Percentiles rank a stretch among this genome's conserved stretches.
These are phyloP conservation scores for Xylariaceae sp. DNA, from an alignment of 2,329 filamentous ascomycete species.

Conservation along the genomic window DNA sequence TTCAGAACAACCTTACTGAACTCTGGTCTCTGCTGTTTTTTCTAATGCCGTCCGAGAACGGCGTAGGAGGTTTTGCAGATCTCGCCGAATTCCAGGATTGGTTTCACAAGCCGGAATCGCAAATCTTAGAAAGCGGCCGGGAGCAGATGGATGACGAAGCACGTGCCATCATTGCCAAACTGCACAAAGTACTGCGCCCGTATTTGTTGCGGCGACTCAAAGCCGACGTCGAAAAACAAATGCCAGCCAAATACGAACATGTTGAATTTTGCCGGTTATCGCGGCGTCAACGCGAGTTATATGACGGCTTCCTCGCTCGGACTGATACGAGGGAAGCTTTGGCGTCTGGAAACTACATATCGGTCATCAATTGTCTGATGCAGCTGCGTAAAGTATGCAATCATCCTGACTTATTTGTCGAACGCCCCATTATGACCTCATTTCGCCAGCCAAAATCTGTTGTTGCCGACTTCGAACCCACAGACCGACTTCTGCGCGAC, in stretches of 20 bases:
- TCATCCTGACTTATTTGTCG: conserved; percentile 94
- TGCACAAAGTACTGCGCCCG: conserved; percentile 90
- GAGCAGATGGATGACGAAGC: conserved; percentile 95
- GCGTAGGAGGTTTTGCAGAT: conserved; percentile 86
- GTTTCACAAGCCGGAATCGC: conserved; percentile 91
- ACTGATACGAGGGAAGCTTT: conserved; percentile 86
- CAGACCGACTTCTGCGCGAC: conserved; percentile 67
- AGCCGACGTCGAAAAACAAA: conserved; percentile 97
- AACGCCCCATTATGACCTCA: conserved; percentile 92
- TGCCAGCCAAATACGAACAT: conserved; percentile 97
- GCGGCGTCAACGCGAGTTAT: conserved; percentile 90
- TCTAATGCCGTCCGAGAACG: conserved; percentile 86
- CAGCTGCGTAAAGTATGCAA: conserved; percentile 97
- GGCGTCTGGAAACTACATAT: conserved; percentile 90
- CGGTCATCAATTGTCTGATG: conserved; percentile 98
- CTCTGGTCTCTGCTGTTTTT: conserved; percentile 97
- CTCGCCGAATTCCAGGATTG: conserved; percentile 95
- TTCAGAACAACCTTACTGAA: conserved; percentile 96
- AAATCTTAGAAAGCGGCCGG: conserved; percentile 91
- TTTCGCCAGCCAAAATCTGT: conserved; percentile 86
- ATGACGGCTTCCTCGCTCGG: conserved; percentile 92
- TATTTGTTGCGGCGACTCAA: conserved; percentile 90
- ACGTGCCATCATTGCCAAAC: conserved; percentile 83
- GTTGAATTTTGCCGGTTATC: conserved; percentile 94
- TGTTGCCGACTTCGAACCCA: conserved; percentile 68